A percentile compares a stretch with the other conserved stretches of the same genome.
phyloP scores from a whole-genome alignment of 2,329 filamentous ascomycete genomes.

The Penicillium sclerotigenum region DNA sequence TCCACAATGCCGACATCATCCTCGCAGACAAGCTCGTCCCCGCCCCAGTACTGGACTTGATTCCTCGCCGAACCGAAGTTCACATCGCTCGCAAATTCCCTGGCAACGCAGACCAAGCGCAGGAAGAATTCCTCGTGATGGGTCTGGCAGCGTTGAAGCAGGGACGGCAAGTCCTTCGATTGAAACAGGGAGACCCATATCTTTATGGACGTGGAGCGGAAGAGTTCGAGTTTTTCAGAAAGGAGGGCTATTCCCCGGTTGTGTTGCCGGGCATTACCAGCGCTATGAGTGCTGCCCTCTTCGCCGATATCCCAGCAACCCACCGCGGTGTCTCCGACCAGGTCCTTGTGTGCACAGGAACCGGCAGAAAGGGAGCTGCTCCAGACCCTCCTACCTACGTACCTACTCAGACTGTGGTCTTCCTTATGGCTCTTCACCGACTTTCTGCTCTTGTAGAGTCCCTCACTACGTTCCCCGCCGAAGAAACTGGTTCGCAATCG shows the following conservation, averaged over 20 bases:
- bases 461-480: conserved; percentile 49
- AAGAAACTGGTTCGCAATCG: conserved; percentile 26
- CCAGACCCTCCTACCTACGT: conserved; percentile 80
- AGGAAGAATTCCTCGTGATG: conserved; percentile 79
- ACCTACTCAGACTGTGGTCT: conserved; percentile 76
- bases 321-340: conserved; percentile 89
- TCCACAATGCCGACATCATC: conserved; percentile 48
- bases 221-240: conserved; percentile 79
- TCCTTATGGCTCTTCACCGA: conserved; percentile 91
- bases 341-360: conserved; percentile 93
- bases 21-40: conserved; percentile 60
- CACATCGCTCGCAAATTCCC: conserved; percentile 96
- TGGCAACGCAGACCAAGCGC: conserved; percentile 89
- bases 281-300: conserved; percentile 80
- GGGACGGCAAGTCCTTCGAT: conserved; percentile 77
- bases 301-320: conserved; percentile 82
- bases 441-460: conserved; percentile 70
- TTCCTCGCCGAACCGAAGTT: conserved; percentile 83
- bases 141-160: conserved; percentile 66
- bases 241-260: conserved; percentile 63
- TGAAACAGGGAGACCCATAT: conserved; percentile 97
- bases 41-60: conserved; percentile 77
- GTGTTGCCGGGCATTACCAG: conserved; percentile 91
- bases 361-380: conserved; percentile 80
- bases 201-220: conserved; percentile 94